phyloP scores from a whole-genome alignment of 176 grass and related monocot genomes.

The Melocanna baccifera region DNA sequence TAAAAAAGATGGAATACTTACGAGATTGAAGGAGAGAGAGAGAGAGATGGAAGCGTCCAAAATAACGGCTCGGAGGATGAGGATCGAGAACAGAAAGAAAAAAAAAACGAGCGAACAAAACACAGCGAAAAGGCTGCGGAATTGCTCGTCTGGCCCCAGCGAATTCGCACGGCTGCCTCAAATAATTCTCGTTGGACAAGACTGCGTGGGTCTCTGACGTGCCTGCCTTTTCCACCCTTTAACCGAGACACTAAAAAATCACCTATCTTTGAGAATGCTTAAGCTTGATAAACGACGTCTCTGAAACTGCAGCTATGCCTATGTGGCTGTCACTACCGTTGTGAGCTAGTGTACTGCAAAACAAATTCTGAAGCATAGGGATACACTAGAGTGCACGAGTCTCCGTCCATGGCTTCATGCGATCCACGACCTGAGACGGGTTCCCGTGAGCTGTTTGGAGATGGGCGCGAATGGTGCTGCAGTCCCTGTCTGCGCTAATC shows the following conservation, averaged over 20 bases:
- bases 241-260: neutral
- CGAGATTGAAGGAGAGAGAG: neutral
- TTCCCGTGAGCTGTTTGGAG: neutral
- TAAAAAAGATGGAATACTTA: neutral
- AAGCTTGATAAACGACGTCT: neutral
- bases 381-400: neutral
- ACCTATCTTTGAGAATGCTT: neutral
- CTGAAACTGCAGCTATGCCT: neutral
- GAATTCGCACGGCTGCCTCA: neutral
- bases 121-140: neutral
- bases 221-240: neutral
- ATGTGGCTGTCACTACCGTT: neutral
- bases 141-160: neutral
- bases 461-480: neutral
- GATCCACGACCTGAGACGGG: neutral
- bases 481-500: neutral
- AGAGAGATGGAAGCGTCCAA: constrained; percentile 26
- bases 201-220: neutral
- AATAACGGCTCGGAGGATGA: constrained; percentile 29
- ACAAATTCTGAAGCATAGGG: neutral
- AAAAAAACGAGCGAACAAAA: neutral
- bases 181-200: neutral
- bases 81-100: neutral
- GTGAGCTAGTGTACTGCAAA: neutral
- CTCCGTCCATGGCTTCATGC: neutral